phyloP scores from a whole-genome alignment of 768 basidiomycete species.

The Suillus weaverae region DNA sequence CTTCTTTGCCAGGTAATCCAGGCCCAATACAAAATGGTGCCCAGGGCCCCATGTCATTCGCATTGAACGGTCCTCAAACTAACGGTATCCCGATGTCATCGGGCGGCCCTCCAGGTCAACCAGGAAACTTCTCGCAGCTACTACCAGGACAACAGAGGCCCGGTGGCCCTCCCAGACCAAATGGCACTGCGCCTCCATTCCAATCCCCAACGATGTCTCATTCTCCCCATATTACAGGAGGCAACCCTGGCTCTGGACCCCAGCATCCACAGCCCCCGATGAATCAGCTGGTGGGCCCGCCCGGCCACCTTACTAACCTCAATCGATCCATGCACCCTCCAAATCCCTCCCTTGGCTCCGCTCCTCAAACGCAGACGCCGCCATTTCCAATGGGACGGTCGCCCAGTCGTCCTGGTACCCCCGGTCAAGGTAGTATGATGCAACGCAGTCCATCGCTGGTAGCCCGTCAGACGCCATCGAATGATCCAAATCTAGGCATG shows the following conservation, averaged over 20 bases:
- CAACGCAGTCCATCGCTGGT: constrained; percentile 61
- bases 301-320: constrained; percentile 51
- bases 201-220: constrained; percentile 66
- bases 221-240: constrained; percentile 51
- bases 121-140: constrained; percentile 34
- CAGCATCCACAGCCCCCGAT: constrained; percentile 42
- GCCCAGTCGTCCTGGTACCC: constrained; percentile 60
- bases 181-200: constrained; percentile 48
- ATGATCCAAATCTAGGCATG: constrained; percentile 16
- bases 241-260: constrained; percentile 31
- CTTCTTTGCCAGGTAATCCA: constrained; percentile 25
- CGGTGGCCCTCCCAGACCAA: constrained; percentile 36
- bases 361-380: constrained; percentile 40
- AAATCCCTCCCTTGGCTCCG: constrained; percentile 39
- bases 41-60: constrained; percentile 19
- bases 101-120: constrained; percentile 28
- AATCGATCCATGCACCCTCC: constrained; percentile 52
- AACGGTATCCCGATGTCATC: constrained; percentile 45
- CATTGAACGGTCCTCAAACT: constrained; percentile 37
- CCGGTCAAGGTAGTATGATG: constrained; percentile 44
- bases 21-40: constrained; percentile 30
- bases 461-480: constrained; percentile 44
- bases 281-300: constrained; percentile 48
- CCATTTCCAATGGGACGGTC: constrained; percentile 50
- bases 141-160: constrained; percentile 35